These are phyloP conservation scores for Yarrowia divulgata DNA, from an alignment of 805 yeast genomes.

Conservation along the genomic window DNA sequence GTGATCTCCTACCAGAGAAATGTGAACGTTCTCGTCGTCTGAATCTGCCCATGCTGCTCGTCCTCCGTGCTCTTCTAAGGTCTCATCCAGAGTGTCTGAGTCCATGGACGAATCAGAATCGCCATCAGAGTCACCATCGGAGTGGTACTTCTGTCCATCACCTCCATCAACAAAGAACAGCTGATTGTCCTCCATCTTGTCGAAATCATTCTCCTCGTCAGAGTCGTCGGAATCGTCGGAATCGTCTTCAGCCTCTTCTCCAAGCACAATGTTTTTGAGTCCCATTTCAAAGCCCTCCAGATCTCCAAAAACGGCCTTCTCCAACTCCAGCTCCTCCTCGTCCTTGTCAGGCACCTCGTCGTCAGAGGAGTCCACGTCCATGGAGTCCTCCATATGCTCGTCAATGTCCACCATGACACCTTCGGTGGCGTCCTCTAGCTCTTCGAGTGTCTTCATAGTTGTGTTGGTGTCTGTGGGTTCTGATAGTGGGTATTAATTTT, in stretches of 20 bases:
- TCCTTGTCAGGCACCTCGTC: conserved; percentile 70
- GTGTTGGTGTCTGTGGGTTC: not conserved
- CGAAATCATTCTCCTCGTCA: conserved; percentile 50
- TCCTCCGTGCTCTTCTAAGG: conserved; percentile 47
- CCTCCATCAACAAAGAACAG: conserved; percentile 61
- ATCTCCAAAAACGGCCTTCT: conserved; percentile 91
- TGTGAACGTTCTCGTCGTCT: conserved; percentile 78
- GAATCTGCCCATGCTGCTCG: conserved; percentile 83
- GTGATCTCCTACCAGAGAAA: conserved; percentile 59
- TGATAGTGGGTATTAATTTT: conserved; percentile 1
- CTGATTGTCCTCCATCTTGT: conserved; percentile 56
- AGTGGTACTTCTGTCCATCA: conserved; percentile 34
- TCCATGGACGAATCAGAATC: conserved; percentile 52
- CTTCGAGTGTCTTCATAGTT: conserved; percentile 11
- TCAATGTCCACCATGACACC: conserved; percentile 36
- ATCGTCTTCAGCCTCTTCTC: conserved; percentile 48
- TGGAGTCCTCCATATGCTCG: conserved; percentile 38
- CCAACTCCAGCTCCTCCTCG: conserved; percentile 79
- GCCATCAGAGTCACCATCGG: conserved; percentile 49
- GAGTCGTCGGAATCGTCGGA: conserved; percentile 49
- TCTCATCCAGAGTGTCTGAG: conserved; percentile 52
- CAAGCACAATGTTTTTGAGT: conserved; percentile 64
- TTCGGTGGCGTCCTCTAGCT: conserved; percentile 38
- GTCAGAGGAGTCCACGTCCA: conserved; percentile 41
- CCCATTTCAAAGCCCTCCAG: conserved; percentile 71